A percentile compares a stretch with the other conserved stretches of the same genome.
Evolutionary conservation across 805 yeast species (phyloP).

Genomic region (Sugiyamaella qingdaonensis): DNA sequence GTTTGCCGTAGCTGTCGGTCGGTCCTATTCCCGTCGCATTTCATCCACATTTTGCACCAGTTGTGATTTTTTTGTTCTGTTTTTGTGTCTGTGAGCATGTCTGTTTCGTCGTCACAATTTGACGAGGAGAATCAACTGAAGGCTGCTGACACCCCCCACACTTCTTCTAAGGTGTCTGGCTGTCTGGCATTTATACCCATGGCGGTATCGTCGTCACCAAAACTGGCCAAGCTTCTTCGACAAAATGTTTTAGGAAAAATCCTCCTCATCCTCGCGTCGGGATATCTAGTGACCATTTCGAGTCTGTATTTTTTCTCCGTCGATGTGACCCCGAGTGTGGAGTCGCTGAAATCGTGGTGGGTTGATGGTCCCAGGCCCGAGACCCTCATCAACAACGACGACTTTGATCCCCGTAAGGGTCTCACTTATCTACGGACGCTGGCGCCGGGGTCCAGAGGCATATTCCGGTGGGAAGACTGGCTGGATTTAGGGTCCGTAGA

Average conservation of each 20-base stretch:
- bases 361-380: background rate
- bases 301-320: conserved; percentile 16
- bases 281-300: conserved; percentile 15
- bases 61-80: too few relatives aligned
- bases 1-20: too few relatives aligned
- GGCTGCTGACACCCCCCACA: background rate
- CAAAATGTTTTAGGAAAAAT: conserved; percentile 18
- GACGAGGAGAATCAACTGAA: background rate
- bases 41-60: too few relatives aligned
- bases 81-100: too few relatives aligned
- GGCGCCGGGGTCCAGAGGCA: background rate
- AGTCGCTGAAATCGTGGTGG: conserved; percentile 2
- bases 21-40: too few relatives aligned
- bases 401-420: conserved; percentile 13
- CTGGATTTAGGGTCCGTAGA: conserved; percentile 23
- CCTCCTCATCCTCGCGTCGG: conserved; percentile 13
- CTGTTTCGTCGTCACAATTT: too few relatives aligned
- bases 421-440: background rate
- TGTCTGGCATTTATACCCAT: background rate
- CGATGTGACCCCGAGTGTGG: conserved; percentile 9
- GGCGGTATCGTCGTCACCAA: background rate
- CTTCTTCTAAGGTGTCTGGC: conserved; percentile 1
- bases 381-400: background rate
- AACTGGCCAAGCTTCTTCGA: conserved; percentile 3
- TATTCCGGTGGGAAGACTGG: conserved; percentile 31